Evolutionary conservation across 169 alveolate species (phyloP).

Genomic region (Theileria annulata): DNA sequence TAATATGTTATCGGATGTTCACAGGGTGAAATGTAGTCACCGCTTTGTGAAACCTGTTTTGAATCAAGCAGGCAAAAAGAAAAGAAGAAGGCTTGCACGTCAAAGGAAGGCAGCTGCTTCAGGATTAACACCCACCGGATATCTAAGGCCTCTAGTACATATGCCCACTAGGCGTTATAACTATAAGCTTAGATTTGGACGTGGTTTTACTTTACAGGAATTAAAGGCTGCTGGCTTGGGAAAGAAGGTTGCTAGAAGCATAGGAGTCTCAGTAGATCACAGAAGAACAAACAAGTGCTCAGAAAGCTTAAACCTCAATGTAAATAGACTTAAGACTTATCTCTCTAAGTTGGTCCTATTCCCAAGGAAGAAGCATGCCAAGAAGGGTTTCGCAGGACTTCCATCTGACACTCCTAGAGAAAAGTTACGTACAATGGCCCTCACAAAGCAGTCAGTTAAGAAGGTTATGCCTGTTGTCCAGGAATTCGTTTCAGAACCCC

Average conservation of each 20-base stretch:
- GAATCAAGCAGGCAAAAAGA: slow-evolving; percentile 96
- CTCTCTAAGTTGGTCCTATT: slow-evolving; percentile 91
- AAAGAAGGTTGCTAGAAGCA: slow-evolving; percentile 92
- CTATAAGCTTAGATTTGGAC: slow-evolving; percentile 94
- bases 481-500: slow-evolving; percentile 60
- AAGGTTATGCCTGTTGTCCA: slow-evolving; percentile 67
- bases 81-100: slow-evolving; percentile 90
- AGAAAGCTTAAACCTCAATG: slow-evolving; percentile 93
- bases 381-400: slow-evolving; percentile 95
- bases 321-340: slow-evolving; percentile 93
- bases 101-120: slow-evolving; percentile 85
- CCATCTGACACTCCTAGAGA: slow-evolving; percentile 87
- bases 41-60: slow-evolving; percentile 96
- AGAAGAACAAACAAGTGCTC: slow-evolving; percentile 93
- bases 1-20: slow-evolving; percentile 96
- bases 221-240: slow-evolving; percentile 93
- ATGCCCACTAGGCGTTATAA: slow-evolving; percentile 96
- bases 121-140: slow-evolving; percentile 94
- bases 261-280: slow-evolving; percentile 98
- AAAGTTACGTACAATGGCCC: slow-evolving; percentile 63
- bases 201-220: slow-evolving; percentile 98
- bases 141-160: slow-evolving; percentile 92
- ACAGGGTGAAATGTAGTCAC: slow-evolving; percentile 96
- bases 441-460: slow-evolving; percentile 66
- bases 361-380: slow-evolving; percentile 91